A percentile compares a stretch with the other conserved stretches of the same genome.
phyloP scores from a whole-genome alignment of 306 rosid genomes.

The Alnus rubra region DNA sequence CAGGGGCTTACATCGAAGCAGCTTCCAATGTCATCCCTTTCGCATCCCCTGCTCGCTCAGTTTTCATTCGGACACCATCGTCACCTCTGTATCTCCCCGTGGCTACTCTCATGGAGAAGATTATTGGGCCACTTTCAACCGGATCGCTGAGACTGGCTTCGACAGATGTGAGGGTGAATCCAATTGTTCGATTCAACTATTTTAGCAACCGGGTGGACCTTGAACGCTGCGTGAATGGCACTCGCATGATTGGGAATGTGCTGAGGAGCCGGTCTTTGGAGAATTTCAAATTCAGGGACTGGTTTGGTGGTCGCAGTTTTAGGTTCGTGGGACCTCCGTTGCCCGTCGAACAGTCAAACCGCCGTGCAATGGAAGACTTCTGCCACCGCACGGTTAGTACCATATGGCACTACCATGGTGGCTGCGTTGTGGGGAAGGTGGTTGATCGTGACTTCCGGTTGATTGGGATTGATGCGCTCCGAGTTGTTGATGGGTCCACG shows the following conservation, averaged over 20 bases:
- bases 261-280: constrained; percentile 61
- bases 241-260: constrained; percentile 54
- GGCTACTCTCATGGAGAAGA: constrained; percentile 79
- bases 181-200: constrained; percentile 81
- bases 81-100: constrained; percentile 64
- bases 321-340: constrained; percentile 75
- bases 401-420: constrained; percentile 97
- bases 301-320: constrained; percentile 60
- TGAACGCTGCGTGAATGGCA: constrained; percentile 77
- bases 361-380: constrained; percentile 59
- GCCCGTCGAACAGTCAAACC: constrained; percentile 47
- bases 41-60: constrained; percentile 39
- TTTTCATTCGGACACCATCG: constrained; percentile 50
- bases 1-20: constrained; percentile 81
- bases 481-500: constrained; percentile 81
- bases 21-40: constrained; percentile 77
- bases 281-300: constrained; percentile 56
- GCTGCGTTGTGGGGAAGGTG: constrained; percentile 80
- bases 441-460: constrained; percentile 60
- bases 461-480: constrained; percentile 54
- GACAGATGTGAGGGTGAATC: constrained; percentile 53
- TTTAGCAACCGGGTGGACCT: constrained; percentile 57
- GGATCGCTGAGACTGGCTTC: constrained; percentile 72
- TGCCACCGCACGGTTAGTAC: constrained; percentile 78
- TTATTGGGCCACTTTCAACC: constrained; percentile 56